These are phyloP conservation scores for Pichia phayaonensis DNA, from an alignment of 805 yeast genomes.

Conservation along the genomic window DNA sequence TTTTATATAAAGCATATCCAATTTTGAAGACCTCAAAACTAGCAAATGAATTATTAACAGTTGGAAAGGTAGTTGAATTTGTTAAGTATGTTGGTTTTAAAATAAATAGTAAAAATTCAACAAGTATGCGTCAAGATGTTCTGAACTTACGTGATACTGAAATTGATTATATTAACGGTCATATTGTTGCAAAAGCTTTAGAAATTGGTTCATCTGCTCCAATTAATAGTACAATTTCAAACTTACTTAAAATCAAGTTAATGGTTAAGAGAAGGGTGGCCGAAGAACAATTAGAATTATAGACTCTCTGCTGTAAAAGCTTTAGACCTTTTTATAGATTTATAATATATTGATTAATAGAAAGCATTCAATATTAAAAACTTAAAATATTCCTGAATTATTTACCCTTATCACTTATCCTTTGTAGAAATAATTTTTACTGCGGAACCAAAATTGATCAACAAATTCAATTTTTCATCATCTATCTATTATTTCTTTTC, in stretches of 20 bases:
- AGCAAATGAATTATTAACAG: constrained; percentile 26
- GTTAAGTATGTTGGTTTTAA: constrained; percentile 23
- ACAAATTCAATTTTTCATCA: neutral
- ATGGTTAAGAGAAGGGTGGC: constrained; percentile 13
- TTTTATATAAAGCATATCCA: constrained; percentile 30
- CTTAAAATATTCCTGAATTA: too few relatives aligned
- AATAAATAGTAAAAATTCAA: constrained; percentile 42
- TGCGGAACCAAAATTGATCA: neutral
- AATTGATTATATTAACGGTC: constrained; percentile 79
- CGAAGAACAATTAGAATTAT: neutral
- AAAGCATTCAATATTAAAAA: neutral
- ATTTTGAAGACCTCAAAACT: constrained; percentile 26
- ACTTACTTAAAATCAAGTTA: constrained; percentile 36
- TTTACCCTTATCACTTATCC: too few relatives aligned
- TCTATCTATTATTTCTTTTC: too few relatives aligned
- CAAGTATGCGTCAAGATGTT: constrained; percentile 69
- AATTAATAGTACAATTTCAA: constrained; percentile 38
- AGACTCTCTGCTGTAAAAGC: neutral
- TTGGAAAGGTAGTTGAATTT: constrained; percentile 28
- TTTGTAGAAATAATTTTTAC: neutral
- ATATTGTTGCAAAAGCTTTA: constrained; percentile 49
- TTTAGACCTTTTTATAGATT: neutral
- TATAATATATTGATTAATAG: neutral
- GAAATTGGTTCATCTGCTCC: constrained; percentile 37
- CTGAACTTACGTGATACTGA: constrained; percentile 55